These are phyloP conservation scores for Strombidium stylifer DNA, from an alignment of 73 alveolate species.

Conservation along the genomic window DNA sequence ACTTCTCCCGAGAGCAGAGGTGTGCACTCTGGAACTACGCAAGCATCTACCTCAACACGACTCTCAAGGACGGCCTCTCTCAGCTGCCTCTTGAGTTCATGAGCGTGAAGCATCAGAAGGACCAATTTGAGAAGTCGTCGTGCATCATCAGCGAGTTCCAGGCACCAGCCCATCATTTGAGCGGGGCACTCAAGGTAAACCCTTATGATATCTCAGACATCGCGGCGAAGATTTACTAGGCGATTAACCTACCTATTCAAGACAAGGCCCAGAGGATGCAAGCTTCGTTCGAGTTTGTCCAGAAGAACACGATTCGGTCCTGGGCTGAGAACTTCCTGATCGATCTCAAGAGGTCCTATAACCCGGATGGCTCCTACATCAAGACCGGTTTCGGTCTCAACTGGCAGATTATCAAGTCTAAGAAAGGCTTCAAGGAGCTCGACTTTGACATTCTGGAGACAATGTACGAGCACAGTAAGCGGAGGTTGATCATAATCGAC, in stretches of 20 bases:
- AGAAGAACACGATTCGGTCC: slow-evolving; percentile 37
- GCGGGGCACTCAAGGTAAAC: slow-evolving; percentile 57
- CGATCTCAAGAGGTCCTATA: slow-evolving; percentile 58
- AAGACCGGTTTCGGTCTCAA: slow-evolving; percentile 26
- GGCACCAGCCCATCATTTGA: slow-evolving; percentile 63
- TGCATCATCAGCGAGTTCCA: slow-evolving; percentile 73
- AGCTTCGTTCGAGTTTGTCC: slow-evolving; percentile 17
- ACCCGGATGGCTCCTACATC: slow-evolving; percentile 19
- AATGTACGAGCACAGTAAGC: background rate
- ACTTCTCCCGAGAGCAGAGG: slow-evolving; percentile 35
- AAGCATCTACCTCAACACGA: slow-evolving; percentile 50
- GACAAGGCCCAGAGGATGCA: slow-evolving; percentile 33
- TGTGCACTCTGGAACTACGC: slow-evolving; percentile 70
- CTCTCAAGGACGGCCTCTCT: slow-evolving; percentile 73
- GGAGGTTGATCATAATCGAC: slow-evolving; percentile 22
- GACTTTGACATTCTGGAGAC: background rate
- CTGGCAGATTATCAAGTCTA: slow-evolving; percentile 17
- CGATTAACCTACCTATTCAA: slow-evolving; percentile 16
- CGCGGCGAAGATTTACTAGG: slow-evolving; percentile 58
- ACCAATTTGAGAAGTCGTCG: slow-evolving; percentile 19
- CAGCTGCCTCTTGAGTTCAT: slow-evolving; percentile 66
- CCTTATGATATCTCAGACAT: slow-evolving; percentile 37
- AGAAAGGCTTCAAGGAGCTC: slow-evolving; percentile 7
- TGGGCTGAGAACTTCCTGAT: slow-evolving; percentile 70
- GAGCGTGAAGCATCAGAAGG: slow-evolving; percentile 39